A percentile compares a stretch with the other conserved stretches of the same genome.
These are phyloP conservation scores for Paspalum vaginatum DNA, from an alignment of 176 grass and related monocot species.

Conservation along the genomic window DNA sequence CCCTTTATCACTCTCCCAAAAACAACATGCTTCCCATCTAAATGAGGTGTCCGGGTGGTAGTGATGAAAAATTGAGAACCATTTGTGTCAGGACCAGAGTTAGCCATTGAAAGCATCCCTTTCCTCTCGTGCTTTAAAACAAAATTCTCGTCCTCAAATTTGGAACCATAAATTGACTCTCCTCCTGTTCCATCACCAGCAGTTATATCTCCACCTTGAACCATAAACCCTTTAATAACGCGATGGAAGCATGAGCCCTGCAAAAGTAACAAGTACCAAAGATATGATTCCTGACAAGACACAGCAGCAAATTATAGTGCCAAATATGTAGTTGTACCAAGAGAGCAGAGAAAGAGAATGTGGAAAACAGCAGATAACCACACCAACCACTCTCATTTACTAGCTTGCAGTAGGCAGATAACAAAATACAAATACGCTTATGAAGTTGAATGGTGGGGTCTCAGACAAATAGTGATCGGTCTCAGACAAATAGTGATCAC, in stretches of 20 bases:
- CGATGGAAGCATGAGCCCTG: slow-evolving; percentile 91
- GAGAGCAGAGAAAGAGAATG: not conserved
- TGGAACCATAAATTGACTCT: slow-evolving; percentile 90
- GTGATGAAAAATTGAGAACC: slow-evolving; percentile 99
- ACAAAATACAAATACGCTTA: not conserved
- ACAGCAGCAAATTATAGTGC: slow-evolving; percentile 6
- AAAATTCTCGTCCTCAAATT: slow-evolving; percentile 97
- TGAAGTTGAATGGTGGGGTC: not conserved
- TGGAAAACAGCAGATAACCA: slow-evolving; percentile 14
- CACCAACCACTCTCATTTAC: not conserved
- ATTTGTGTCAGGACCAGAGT: slow-evolving; percentile 79
- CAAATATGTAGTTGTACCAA: not conserved
- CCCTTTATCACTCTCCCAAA: slow-evolving; percentile 96
- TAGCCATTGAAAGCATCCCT: slow-evolving; percentile 98
- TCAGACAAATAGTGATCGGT: too few relatives aligned
- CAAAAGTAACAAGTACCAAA: slow-evolving; percentile 27
- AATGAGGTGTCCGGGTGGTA: slow-evolving; percentile 91
- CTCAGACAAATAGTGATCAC: not conserved
- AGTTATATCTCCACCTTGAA: slow-evolving; percentile 98
- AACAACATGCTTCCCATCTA: slow-evolving; percentile 97
- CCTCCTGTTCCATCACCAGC: slow-evolving; percentile 91
- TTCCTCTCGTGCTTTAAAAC: slow-evolving; percentile 94
- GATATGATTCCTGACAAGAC: slow-evolving; percentile 11
- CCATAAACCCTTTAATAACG: slow-evolving; percentile 90
- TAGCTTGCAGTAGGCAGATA: not conserved